Base-by-base conservation (phyloP, 192 early-diverging fungal species). In the Entomortierella lignicola region DNA sequence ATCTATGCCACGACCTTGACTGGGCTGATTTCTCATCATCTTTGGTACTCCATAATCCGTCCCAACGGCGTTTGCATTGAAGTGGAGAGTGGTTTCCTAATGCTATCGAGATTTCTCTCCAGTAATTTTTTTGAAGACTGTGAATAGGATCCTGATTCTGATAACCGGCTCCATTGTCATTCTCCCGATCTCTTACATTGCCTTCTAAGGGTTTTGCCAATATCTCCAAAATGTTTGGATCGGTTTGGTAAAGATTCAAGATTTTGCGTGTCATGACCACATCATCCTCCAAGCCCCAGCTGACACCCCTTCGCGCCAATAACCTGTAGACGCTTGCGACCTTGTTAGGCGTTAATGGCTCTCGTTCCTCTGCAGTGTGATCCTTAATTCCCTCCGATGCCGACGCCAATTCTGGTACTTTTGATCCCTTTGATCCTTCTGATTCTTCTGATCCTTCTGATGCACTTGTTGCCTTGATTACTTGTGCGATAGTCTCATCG, bases 261-360 rank as follows among this genome's bases (percentile, higher is more conserved):
- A 79, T 55, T 30, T 69, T 69, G 15, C 74, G 67, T 0, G 67
- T 41, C 74, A 79, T 79, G 12, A 79, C 62, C 21, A 56, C 66
- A 47, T 79, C 74, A 32, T 79, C 74, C 42, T 79, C 74, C 30
- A 79, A 29, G 1, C 74, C 74, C 74, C 74, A 79, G 0, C 55
- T 26, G 1, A 60, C 47, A 1, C 74, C 74, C 4, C 55, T 44
- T 15, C 67, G 43, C 43, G 63, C 42, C 32, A 69, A 50, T 18
- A 2, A 26, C 61, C 55, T 59, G 57, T 65, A 79, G 2, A 54
- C 23, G 8, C 54, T 48, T 20, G 60, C 60, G 11, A 37, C 66
- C 39, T 51, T 55, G 23, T 47, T 60, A 0, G 61, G 61, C 1
- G 52, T 53, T 7, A 69, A 21, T 4, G 44, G 27, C 21, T 55